These are phyloP conservation scores for Dissophora ornata DNA, from an alignment of 192 early-diverging fungal species.

Conservation along the genomic window DNA sequence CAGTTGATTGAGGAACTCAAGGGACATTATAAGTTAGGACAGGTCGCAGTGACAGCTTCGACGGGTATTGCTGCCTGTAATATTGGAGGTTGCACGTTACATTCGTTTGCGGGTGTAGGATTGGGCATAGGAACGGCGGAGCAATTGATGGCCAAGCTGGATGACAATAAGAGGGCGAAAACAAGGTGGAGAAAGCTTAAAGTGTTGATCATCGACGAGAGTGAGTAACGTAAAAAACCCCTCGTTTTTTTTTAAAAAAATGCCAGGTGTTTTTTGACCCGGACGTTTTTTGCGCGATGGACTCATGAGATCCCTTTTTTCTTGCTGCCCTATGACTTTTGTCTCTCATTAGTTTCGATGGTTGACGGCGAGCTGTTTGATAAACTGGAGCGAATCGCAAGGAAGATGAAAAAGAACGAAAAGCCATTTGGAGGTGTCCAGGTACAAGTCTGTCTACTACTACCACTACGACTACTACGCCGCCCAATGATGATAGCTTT, in stretches of 20 bases:
- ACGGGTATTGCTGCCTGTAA: constrained; percentile 72
- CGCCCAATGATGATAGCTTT: too few relatives aligned
- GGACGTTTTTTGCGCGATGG: too few relatives aligned
- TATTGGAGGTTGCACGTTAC: constrained; percentile 68
- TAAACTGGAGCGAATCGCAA: constrained; percentile 76
- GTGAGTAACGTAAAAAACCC: constrained; percentile 8
- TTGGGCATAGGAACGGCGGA: constrained; percentile 55
- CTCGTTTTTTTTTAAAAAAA: background rate
- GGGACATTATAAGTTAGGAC: constrained; percentile 34
- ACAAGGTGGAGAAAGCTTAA: constrained; percentile 68
- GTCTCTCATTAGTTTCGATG: constrained; percentile 69
- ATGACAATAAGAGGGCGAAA: constrained; percentile 23
- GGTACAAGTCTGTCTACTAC: too few relatives aligned
- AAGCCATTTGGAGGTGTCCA: constrained; percentile 83
- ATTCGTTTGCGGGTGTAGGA: constrained; percentile 74
- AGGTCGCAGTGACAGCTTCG: constrained; percentile 67
- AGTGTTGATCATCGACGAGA: constrained; percentile 83
- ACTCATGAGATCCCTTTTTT: background rate
- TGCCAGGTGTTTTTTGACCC: background rate
- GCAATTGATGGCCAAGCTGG: constrained; percentile 44
- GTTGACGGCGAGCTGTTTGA: constrained; percentile 78
- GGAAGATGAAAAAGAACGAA: constrained; percentile 36
- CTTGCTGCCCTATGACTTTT: background rate
- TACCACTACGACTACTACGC: too few relatives aligned
- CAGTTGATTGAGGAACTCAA: constrained; percentile 57